Conservation (phyloP, 306 rosid genomes). For the Cucurbita argyrosperma region DNA sequence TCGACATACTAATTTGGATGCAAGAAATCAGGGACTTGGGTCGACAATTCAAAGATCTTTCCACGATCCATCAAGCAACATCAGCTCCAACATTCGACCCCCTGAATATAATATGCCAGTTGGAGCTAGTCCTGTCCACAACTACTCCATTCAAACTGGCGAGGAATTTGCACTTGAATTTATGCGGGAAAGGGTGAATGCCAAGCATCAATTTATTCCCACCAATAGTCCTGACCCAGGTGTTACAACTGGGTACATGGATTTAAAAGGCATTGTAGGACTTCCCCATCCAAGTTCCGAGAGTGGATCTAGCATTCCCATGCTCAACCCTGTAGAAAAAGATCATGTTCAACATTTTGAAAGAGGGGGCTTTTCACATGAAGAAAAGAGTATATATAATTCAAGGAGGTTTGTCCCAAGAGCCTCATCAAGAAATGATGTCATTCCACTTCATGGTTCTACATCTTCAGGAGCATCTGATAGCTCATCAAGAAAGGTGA, state of each 20-base stretch:
- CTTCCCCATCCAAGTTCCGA: slow-evolving; percentile 46
- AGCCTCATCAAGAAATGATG: slow-evolving; percentile 46
- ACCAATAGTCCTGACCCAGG: slow-evolving; percentile 41
- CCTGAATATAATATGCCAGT: slow-evolving; percentile 33
- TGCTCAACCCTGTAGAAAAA: slow-evolving; percentile 34
- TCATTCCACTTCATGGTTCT: slow-evolving; percentile 27
- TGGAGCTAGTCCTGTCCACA: slow-evolving; percentile 51
- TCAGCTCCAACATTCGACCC: slow-evolving; percentile 40
- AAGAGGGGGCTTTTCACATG: slow-evolving; percentile 32
- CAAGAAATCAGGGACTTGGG: slow-evolving; percentile 38
- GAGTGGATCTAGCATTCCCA: slow-evolving; percentile 39
- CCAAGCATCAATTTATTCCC: slow-evolving; percentile 41
- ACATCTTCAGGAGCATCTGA: slow-evolving; percentile 39
- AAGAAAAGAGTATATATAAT: slow-evolving; percentile 39
- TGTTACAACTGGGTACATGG: slow-evolving; percentile 42
- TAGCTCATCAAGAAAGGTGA: slow-evolving; percentile 39
- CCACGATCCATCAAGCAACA: slow-evolving; percentile 31
- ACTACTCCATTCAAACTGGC: slow-evolving; percentile 83
- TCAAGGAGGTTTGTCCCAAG: slow-evolving; percentile 35
- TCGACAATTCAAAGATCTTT: slow-evolving; percentile 30
- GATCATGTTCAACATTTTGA: slow-evolving; percentile 35
- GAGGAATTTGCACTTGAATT: slow-evolving; percentile 86
- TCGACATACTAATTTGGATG: slow-evolving; percentile 32
- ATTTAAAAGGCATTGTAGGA: slow-evolving; percentile 38
- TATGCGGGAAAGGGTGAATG: slow-evolving; percentile 75